These are phyloP conservation scores for Oryza australiensis DNA, from an alignment of 176 grass and related monocot genomes.

Conservation along the genomic window DNA sequence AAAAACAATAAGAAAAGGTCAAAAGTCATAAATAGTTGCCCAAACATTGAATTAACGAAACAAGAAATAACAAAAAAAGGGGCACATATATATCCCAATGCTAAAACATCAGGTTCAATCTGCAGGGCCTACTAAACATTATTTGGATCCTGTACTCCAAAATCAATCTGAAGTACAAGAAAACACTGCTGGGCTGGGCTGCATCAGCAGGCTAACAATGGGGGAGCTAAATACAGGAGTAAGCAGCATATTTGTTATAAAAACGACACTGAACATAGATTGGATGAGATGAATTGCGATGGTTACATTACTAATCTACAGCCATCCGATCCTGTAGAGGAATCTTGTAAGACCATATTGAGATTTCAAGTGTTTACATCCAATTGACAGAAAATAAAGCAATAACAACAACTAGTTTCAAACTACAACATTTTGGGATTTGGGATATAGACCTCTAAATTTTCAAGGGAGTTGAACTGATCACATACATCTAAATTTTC, in stretches of 20 bases:
- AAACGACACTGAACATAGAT: neutral
- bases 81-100: neutral
- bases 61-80: neutral
- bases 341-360: neutral
- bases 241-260: neutral
- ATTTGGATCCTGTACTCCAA: neutral
- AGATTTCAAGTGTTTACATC: no score
- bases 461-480: no score
- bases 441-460: no score
- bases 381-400: no score
- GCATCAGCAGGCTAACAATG: neutral
- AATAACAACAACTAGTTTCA: no score
- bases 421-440: no score
- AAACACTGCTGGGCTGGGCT: neutral
- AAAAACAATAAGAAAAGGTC: neutral
- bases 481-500: no score
- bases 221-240: neutral
- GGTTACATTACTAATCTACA: neutral
- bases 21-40: neutral
- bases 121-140: neutral
- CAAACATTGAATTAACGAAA: neutral
- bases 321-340: neutral
- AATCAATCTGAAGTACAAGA: neutral
- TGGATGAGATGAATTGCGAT: slow-evolving; percentile 5
- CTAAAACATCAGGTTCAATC: neutral